A percentile compares a stretch with the other conserved stretches of the same genome.
Evolutionary conservation across 2,329 filamentous ascomycete species (phyloP).

Genomic region (Fusarium udum): DNA sequence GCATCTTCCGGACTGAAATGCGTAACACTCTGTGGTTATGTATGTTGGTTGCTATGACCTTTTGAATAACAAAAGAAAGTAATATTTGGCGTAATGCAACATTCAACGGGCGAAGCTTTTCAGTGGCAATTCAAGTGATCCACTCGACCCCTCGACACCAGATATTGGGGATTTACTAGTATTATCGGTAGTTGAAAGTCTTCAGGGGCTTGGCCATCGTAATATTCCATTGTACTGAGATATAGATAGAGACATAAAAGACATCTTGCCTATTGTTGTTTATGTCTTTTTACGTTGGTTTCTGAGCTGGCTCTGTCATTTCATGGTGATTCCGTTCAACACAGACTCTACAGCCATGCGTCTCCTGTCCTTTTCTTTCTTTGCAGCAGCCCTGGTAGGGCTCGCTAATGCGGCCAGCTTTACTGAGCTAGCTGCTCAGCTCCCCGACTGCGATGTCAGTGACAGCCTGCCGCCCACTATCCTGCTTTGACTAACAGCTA

Average conservation of each 20-base stretch:
- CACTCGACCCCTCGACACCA: neutral
- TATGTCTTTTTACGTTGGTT: neutral
- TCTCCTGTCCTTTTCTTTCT: constrained; percentile 13
- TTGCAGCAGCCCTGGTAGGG: neutral
- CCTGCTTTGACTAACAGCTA: neutral
- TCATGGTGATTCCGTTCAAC: neutral
- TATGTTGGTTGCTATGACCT: neutral
- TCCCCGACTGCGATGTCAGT: constrained; percentile 25
- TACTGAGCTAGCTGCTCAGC: constrained; percentile 19
- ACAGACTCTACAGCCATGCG: constrained; percentile 9
- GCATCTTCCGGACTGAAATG: neutral
- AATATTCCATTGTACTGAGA: neutral
- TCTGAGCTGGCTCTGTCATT: neutral
- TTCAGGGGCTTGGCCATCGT: constrained; percentile 1
- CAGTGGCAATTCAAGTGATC: neutral
- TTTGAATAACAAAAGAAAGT: neutral
- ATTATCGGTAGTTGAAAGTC: constrained; percentile 9
- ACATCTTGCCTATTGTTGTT: neutral
- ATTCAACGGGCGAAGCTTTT: neutral
- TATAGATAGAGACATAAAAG: neutral
- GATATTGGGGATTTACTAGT: neutral
- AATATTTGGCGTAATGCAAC: neutral
- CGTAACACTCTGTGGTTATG: neutral
- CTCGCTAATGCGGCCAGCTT: constrained; percentile 24
- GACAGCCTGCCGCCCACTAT: too few species aligned